phyloP scores from a whole-genome alignment of 2,329 filamentous ascomycete genomes.

The Beauveria caledonica region DNA sequence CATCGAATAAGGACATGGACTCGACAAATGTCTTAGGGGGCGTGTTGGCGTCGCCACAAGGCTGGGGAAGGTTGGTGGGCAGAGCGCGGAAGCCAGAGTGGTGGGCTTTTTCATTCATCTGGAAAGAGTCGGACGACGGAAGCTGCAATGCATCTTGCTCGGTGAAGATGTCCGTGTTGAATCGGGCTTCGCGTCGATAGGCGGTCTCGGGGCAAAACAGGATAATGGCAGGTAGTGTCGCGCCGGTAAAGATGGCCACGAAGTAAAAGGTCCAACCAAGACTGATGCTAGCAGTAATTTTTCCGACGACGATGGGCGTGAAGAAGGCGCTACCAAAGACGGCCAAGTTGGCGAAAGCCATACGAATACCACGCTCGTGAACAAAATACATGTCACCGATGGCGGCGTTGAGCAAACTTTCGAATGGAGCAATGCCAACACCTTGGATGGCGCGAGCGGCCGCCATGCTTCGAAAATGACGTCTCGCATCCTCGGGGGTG shows the following conservation, averaged over 20 bases:
- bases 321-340: slow-evolving; percentile 51
- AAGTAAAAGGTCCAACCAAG: slow-evolving; percentile 88
- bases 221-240: slow-evolving; percentile 61
- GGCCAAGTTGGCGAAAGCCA: slow-evolving; percentile 65
- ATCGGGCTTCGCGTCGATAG: slow-evolving; percentile 54
- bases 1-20: slow-evolving; percentile 65
- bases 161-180: slow-evolving; percentile 61
- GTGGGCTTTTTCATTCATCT: slow-evolving; percentile 7
- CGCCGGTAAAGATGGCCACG: slow-evolving; percentile 72
- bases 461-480: slow-evolving; percentile 59
- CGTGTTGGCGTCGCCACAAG: slow-evolving; percentile 26
- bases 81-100: slow-evolving; percentile 22
- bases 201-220: slow-evolving; percentile 82
- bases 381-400: slow-evolving; percentile 90
- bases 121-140: background rate
- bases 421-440: slow-evolving; percentile 78
- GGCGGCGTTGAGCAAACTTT: slow-evolving; percentile 79
- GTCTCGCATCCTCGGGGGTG: background rate
- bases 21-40: slow-evolving; percentile 51
- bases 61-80: slow-evolving; percentile 25
- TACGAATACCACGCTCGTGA: slow-evolving; percentile 72
- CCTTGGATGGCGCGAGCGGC: slow-evolving; percentile 81
- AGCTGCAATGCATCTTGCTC: slow-evolving; percentile 21
- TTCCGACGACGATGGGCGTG: slow-evolving; percentile 85
- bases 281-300: slow-evolving; percentile 67